Evolutionary conservation across 768 basidiomycete genomes (phyloP), one percentile per base, ranked within the genome.

Genomic region (Lactarius trivialis): DNA sequence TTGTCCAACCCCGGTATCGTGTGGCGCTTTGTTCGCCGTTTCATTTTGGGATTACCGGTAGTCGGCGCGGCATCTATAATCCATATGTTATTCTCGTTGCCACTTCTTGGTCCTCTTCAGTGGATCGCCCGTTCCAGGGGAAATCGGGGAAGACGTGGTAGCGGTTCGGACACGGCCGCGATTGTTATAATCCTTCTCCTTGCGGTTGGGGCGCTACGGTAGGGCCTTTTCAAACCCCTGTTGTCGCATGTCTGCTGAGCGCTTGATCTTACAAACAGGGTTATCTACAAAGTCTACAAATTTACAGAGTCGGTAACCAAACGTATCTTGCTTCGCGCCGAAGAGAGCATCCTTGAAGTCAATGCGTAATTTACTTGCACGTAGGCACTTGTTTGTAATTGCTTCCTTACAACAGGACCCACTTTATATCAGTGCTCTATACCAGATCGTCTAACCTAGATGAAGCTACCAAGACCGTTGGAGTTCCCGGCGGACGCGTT

Each of bases 331-430:
- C 76, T 83, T 9, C 82, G 86, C 34, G 89, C 89, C 4, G 90
- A 92, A 70, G 86, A 90, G 71, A 86, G 84, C 3, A 91, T 92
- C 62, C 75, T 92, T 37, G 90, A 92, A 72, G 90, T 91, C 56
- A 79, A 78, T 65, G 82, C n/a, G 34, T 62, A 57, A 50, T 36
- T 17, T 52, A 61, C 34, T 49, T 55, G 28, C 41, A 21, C 39
- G 17, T 67, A 72, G 76, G 55, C 48, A 26, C 26, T 32, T 56
- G 7, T 36, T 34, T 48, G 43, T 58, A 63, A 26, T 58, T 53
- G 43, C 43, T 24, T 43, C 24, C n/a, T 39, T n/a, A 51, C 41
- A 30, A 58, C 65, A 52, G 39, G 51, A 30, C 34, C 49, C 19
- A 50, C 37, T 17, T 54, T 34, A 60, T 53, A 55, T 55, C 28